These are phyloP conservation scores for Pulveroboletus ravenelii DNA, from an alignment of 768 basidiomycete species.

Conservation along the genomic window DNA sequence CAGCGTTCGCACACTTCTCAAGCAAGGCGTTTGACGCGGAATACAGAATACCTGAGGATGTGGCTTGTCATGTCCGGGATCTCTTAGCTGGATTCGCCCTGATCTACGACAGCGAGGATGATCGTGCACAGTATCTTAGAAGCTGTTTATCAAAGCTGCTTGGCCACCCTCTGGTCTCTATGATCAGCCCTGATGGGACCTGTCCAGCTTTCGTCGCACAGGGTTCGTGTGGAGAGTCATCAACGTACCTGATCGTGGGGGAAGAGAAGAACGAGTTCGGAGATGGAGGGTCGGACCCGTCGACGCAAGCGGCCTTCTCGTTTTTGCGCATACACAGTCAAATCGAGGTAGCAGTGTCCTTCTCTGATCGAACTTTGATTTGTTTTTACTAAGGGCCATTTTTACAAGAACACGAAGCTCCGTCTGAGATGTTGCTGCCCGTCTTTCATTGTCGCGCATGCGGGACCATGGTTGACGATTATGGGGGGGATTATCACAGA, in stretches of 20 bases:
- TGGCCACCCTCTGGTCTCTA: not conserved
- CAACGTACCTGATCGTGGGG: slow-evolving; percentile 8
- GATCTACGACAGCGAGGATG: slow-evolving; percentile 13
- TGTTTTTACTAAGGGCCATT: too few relatives aligned
- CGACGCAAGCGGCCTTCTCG: slow-evolving; percentile 26
- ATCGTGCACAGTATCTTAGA: not conserved
- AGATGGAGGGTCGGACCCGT: slow-evolving; percentile 26
- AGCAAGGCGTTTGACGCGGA: too few relatives aligned
- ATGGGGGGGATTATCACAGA: slow-evolving; percentile 30
- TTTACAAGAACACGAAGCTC: slow-evolving; percentile 9
- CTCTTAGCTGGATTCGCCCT: slow-evolving; percentile 15
- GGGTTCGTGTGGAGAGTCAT: not conserved
- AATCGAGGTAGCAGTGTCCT: too few relatives aligned
- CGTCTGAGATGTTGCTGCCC: slow-evolving; percentile 25
- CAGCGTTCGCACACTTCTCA: too few relatives aligned
- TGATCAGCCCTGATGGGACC: not conserved
- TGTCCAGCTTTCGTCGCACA: not conserved
- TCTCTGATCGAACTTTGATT: too few relatives aligned
- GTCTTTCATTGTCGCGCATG: slow-evolving; percentile 19
- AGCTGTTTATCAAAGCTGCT: not conserved
- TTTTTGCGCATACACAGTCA: too few relatives aligned
- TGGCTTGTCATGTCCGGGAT: too few relatives aligned
- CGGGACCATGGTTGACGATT: slow-evolving; percentile 27
- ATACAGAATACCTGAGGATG: too few relatives aligned
- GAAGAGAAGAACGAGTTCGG: slow-evolving; percentile 19